Conservation (phyloP, 176 grass and related monocot genomes). For the Phyllostachys edulis region DNA sequence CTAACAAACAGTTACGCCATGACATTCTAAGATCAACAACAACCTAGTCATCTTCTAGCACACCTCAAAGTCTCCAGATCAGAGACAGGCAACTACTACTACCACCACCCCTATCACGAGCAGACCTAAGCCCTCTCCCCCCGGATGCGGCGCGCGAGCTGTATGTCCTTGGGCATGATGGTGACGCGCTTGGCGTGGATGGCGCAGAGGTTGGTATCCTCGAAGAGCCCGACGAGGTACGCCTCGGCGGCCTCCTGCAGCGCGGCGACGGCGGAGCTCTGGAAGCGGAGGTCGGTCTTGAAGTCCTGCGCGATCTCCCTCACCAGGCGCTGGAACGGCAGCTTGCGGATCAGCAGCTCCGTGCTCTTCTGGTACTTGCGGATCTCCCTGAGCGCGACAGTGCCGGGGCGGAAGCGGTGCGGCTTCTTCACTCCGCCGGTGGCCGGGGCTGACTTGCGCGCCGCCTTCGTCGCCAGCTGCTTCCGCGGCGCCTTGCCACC, state of each 20-base stretch:
- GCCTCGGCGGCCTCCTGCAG: conserved; percentile 75
- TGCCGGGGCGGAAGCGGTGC: conserved; percentile 62
- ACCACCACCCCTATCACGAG: background rate
- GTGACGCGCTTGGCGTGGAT: conserved; percentile 74
- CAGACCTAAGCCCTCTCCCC: conserved; percentile 50
- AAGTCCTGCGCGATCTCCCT: conserved; percentile 71
- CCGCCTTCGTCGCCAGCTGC: conserved; percentile 65
- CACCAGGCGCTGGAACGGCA: conserved; percentile 68
- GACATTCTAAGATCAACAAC: background rate
- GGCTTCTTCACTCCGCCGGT: conserved; percentile 83
- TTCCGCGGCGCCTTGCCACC: conserved; percentile 70
- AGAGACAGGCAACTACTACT: background rate
- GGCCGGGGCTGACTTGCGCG: conserved; percentile 60
- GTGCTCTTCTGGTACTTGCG: conserved; percentile 90
- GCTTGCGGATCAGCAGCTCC: conserved; percentile 68
- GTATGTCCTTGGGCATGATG: conserved; percentile 81
- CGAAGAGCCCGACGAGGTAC: conserved; percentile 70
- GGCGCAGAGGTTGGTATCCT: conserved; percentile 78
- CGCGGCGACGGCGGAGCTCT: conserved; percentile 58
- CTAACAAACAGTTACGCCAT: too few relatives aligned
- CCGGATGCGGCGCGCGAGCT: conserved; percentile 62
- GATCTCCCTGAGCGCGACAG: conserved; percentile 61
- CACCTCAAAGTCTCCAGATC: background rate
- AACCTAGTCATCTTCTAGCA: background rate
- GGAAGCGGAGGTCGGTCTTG: conserved; percentile 76